Percentiles rank a stretch among this genome's conserved stretches.
These are phyloP conservation scores for Ottelia alismoides DNA, from an alignment of 106 monocot genomes.

Conservation along the genomic window DNA sequence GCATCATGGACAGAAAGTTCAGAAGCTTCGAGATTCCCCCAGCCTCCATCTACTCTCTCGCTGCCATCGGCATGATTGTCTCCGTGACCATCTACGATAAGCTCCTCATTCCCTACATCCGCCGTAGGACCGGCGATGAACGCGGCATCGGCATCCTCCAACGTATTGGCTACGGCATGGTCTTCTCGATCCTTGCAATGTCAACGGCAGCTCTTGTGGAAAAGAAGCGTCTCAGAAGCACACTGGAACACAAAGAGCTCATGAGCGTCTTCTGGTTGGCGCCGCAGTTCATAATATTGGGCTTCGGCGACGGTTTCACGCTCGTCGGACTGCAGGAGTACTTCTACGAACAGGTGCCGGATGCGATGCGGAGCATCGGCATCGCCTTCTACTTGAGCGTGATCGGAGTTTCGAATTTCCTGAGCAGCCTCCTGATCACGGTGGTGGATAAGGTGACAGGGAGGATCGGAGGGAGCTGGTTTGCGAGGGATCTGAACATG, in stretches of 20 bases:
- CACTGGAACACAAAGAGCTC: background rate
- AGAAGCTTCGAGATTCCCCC: no score
- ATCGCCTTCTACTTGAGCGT: background rate
- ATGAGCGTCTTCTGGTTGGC: no score
- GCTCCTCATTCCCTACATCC: no score
- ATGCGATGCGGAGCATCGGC: background rate
- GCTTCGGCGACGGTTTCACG: no score
- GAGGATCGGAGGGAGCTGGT: background rate
- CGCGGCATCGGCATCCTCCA: background rate
- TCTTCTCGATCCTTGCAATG: background rate
- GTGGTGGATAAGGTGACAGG: no score
- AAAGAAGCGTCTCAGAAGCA: no score
- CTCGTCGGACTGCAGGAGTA: background rate
- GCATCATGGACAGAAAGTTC: no score
- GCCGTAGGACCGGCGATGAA: no score
- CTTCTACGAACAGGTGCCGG: background rate
- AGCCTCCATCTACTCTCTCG: no score
- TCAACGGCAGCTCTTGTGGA: background rate
- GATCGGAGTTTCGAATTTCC: background rate
- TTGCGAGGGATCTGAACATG: slow-evolving; percentile 8
- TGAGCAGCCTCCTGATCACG: background rate
- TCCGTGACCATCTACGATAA: no score
- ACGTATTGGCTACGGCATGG: background rate
- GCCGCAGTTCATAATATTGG: no score
- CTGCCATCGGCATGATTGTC: no score